These are phyloP conservation scores for Volvox africanus DNA, from an alignment of 139 green algal genomes.

Conservation along the genomic window DNA sequence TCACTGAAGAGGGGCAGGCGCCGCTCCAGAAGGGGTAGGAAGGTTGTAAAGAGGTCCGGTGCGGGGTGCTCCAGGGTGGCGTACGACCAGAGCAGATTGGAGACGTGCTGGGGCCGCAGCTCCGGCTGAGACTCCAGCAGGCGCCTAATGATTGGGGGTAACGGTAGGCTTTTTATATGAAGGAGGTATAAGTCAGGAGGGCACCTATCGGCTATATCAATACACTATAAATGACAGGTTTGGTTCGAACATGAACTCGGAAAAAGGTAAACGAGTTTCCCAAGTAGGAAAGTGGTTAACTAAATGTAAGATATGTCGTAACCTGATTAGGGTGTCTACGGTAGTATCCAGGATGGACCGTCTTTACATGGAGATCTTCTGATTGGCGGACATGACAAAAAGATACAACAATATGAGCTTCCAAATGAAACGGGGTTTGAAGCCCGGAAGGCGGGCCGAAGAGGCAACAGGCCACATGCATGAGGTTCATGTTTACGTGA, in stretches of 20 bases:
- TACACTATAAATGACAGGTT: neutral
- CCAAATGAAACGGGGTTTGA: too few species aligned
- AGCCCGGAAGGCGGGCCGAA: too few species aligned
- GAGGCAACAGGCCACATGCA: too few species aligned
- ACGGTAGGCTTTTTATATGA: neutral
- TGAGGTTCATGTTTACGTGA: too few species aligned
- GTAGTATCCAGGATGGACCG: too few species aligned
- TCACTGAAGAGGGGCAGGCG: conserved; percentile 4
- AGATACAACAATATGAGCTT: too few species aligned
- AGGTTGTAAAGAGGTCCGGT: neutral
- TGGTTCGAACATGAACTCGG: neutral
- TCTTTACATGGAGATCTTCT: too few species aligned
- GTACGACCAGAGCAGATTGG: conserved; percentile 51
- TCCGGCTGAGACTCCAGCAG: too few species aligned
- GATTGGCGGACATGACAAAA: too few species aligned
- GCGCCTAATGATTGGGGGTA: neutral
- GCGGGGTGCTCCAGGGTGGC: conserved; percentile 25
- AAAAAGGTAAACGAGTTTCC: neutral
- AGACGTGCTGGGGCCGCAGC: conserved; percentile 34
- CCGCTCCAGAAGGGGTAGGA: neutral
- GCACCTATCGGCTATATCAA: neutral
- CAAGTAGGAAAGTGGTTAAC: neutral
- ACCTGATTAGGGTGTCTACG: too few species aligned
- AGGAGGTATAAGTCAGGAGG: too few species aligned
- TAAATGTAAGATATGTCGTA: too few species aligned